These are phyloP conservation scores for Globisporangium spinosum DNA, from an alignment of 352 stramenopile species.

Conservation along the genomic window DNA sequence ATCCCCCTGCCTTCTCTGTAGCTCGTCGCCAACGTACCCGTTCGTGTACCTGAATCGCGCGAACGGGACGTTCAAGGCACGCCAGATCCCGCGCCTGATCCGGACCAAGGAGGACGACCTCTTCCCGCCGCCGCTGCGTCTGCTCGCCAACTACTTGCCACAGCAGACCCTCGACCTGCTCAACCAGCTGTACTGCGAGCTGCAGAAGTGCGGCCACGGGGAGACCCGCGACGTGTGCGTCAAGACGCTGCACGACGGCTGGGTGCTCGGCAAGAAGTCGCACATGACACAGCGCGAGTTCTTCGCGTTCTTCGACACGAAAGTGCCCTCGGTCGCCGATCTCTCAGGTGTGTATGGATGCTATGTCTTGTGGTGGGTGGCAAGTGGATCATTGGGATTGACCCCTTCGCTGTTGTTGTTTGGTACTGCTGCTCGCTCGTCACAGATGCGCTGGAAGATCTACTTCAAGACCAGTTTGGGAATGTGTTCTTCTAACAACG, in stretches of 20 bases:
- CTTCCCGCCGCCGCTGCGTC: constrained; percentile 38
- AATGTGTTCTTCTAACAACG: constrained; percentile 42
- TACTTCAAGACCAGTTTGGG: constrained; percentile 52
- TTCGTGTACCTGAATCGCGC: constrained; percentile 62
- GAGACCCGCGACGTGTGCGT: constrained; percentile 49
- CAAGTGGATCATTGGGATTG: neutral
- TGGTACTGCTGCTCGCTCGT: neutral
- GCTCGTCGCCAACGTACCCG: constrained; percentile 20
- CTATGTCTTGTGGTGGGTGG: neutral
- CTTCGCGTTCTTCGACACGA: constrained; percentile 62
- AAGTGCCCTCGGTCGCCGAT: constrained; percentile 49
- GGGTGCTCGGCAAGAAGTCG: constrained; percentile 52
- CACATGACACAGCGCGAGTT: constrained; percentile 43
- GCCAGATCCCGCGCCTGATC: constrained; percentile 48
- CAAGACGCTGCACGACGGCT: constrained; percentile 52
- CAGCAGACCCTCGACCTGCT: constrained; percentile 31
- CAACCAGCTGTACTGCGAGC: constrained; percentile 36
- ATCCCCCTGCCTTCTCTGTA: neutral
- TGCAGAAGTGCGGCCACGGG: constrained; percentile 25
- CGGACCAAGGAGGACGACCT: constrained; percentile 46
- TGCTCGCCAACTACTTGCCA: constrained; percentile 50
- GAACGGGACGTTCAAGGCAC: constrained; percentile 47
- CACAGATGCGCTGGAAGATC: constrained; percentile 41
- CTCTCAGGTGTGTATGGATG: constrained; percentile 32
- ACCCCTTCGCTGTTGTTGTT: neutral